Evolutionary conservation across 192 early-diverging fungal species (phyloP).

Genomic region (Coemansia umbellata): DNA sequence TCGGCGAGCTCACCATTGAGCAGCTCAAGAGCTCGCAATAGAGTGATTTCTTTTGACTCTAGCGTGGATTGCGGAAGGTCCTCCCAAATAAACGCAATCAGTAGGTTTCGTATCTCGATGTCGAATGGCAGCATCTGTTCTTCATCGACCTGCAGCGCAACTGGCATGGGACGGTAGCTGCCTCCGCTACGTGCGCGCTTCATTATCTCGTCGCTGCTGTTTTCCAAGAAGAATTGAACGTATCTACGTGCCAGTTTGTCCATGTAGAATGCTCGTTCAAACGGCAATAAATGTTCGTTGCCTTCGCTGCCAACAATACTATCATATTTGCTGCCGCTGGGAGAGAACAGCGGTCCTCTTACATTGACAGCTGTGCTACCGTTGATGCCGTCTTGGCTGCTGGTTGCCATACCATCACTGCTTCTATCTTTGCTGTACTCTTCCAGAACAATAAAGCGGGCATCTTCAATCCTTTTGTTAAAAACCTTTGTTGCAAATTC

Average conservation of each 20-base stretch:
- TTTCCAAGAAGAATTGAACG: constrained; percentile 21
- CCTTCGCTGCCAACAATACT: constrained; percentile 11
- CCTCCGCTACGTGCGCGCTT: constrained; percentile 13
- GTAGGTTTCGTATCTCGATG: constrained; percentile 14
- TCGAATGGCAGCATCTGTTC: constrained; percentile 21
- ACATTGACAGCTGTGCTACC: neutral
- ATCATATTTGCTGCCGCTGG: neutral
- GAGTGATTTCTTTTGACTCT: constrained; percentile 28
- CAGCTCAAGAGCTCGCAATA: constrained; percentile 39
- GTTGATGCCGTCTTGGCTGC: neutral
- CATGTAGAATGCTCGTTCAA: constrained; percentile 27
- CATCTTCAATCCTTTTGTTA: constrained; percentile 36
- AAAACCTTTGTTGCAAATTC: constrained; percentile 42
- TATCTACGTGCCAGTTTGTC: constrained; percentile 23
- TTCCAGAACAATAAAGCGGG: constrained; percentile 23
- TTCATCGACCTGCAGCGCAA: constrained; percentile 30
- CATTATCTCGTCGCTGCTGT: constrained; percentile 21
- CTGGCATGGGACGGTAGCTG: constrained; percentile 35
- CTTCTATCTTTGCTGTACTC: constrained; percentile 12
- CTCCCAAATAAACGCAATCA: constrained; percentile 34
- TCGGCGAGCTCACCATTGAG: constrained; percentile 30
- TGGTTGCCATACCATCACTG: neutral
- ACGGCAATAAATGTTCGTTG: constrained; percentile 21
- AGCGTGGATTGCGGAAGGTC: constrained; percentile 26
- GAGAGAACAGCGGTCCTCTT: neutral